Conservation (phyloP, 2,329 filamentous ascomycete species). For the Fusarium lateritium region DNA sequence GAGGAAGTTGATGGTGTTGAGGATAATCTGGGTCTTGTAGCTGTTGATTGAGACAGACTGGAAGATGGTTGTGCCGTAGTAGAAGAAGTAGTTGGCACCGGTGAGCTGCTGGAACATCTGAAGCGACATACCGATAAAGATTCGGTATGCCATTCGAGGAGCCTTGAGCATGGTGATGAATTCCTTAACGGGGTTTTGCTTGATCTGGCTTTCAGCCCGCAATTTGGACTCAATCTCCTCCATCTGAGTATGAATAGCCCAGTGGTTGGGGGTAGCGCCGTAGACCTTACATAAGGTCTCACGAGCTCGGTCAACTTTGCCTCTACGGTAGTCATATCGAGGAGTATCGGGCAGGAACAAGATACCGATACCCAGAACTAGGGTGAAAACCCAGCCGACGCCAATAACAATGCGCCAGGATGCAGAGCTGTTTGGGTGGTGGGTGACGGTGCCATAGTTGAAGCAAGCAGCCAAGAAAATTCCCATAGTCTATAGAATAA, state of each 20-base stretch:
- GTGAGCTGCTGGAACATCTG: constrained; percentile 79
- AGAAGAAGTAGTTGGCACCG: constrained; percentile 77
- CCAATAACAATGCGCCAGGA: constrained; percentile 74
- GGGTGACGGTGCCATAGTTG: constrained; percentile 72
- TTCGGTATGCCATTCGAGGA: constrained; percentile 75
- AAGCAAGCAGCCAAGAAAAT: constrained; percentile 73
- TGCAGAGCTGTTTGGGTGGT: constrained; percentile 61
- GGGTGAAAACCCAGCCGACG: constrained; percentile 66
- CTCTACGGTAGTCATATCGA: constrained; percentile 65
- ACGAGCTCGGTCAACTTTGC: constrained; percentile 62
- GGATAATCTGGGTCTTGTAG: constrained; percentile 77
- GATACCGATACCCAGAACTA: constrained; percentile 65
- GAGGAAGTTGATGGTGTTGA: constrained; percentile 76
- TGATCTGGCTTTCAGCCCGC: constrained; percentile 60
- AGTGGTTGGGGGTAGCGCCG: constrained; percentile 60
- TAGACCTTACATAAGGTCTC: constrained; percentile 65
- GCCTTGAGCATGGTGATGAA: constrained; percentile 74
- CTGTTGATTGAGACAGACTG: constrained; percentile 66
- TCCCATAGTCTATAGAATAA: constrained; percentile 59
- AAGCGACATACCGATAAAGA: constrained; percentile 70
- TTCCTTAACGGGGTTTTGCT: constrained; percentile 59
- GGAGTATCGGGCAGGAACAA: constrained; percentile 67
- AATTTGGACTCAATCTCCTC: constrained; percentile 69
- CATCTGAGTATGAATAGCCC: constrained; percentile 63
- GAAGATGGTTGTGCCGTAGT: constrained; percentile 71